A percentile compares a stretch with the other conserved stretches of the same genome.
phyloP scores from a whole-genome alignment of 2,329 filamentous ascomycete species.

The Didymosphaeria variabile region DNA sequence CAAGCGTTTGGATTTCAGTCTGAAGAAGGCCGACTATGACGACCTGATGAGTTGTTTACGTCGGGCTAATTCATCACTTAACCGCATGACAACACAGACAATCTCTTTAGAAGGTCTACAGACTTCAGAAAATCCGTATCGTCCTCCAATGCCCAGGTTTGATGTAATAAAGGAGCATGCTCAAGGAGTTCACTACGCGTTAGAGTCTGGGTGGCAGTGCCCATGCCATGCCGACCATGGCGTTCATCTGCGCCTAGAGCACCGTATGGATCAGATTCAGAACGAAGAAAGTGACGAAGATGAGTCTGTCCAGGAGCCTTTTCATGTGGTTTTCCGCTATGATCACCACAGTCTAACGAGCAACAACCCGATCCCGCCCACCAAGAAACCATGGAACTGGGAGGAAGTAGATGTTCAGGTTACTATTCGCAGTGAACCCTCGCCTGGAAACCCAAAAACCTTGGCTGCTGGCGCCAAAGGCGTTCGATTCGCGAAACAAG shows the following conservation, averaged over 20 bases:
- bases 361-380: neutral
- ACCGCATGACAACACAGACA: constrained; percentile 36
- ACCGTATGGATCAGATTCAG: constrained; percentile 24
- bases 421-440: constrained; percentile 10
- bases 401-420: constrained; percentile 32
- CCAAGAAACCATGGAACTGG: constrained; percentile 27
- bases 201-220: constrained; percentile 35
- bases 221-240: constrained; percentile 34
- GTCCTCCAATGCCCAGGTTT: constrained; percentile 29
- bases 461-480: constrained; percentile 12
- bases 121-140: constrained; percentile 4
- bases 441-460: neutral
- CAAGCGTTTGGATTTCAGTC: constrained; percentile 39
- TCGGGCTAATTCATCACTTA: constrained; percentile 29
- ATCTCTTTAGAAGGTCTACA: constrained; percentile 25
- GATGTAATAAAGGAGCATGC: constrained; percentile 30
- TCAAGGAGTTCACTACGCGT: constrained; percentile 25
- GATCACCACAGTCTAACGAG: constrained; percentile 10
- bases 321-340: constrained; percentile 32
- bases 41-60: constrained; percentile 35
- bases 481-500: constrained; percentile 26
- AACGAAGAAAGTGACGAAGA: constrained; percentile 26
- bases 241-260: constrained; percentile 34
- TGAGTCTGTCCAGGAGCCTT: constrained; percentile 24
- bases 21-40: constrained; percentile 37